These are phyloP conservation scores for Trifolium dubium DNA, from an alignment of 306 rosid species.

Conservation along the genomic window DNA sequence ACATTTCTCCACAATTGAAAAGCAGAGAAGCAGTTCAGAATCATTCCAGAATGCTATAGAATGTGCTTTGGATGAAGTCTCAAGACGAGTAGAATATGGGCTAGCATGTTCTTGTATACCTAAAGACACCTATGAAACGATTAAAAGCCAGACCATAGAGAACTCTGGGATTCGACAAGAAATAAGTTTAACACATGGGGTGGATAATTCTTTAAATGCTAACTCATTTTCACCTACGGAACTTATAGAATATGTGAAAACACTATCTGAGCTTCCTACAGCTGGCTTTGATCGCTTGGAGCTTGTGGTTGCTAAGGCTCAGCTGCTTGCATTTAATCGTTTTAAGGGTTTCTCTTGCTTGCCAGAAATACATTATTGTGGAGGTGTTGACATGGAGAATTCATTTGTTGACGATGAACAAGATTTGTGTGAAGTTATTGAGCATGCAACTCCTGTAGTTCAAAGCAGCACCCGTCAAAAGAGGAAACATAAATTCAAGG, in stretches of 20 bases:
- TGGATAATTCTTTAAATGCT: slow-evolving; percentile 64
- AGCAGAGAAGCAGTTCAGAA: slow-evolving; percentile 78
- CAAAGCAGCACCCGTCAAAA: slow-evolving; percentile 55
- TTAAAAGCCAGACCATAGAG: slow-evolving; percentile 69
- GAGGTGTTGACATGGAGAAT: slow-evolving; percentile 53
- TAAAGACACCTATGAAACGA: slow-evolving; percentile 55
- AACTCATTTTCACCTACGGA: slow-evolving; percentile 63
- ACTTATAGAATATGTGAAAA: slow-evolving; percentile 59
- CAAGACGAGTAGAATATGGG: slow-evolving; percentile 79
- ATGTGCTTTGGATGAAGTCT: slow-evolving; percentile 81
- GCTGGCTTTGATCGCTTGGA: slow-evolving; percentile 66
- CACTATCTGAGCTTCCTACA: slow-evolving; percentile 65
- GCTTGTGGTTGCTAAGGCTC: slow-evolving; percentile 82
- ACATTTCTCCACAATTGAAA: slow-evolving; percentile 67
- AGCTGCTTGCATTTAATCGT: slow-evolving; percentile 71
- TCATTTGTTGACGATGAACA: slow-evolving; percentile 42
- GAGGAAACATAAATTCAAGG: slow-evolving; percentile 76
- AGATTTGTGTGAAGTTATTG: slow-evolving; percentile 41
- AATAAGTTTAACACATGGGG: slow-evolving; percentile 51
- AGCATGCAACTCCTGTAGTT: background rate
- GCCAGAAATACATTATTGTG: slow-evolving; percentile 77
- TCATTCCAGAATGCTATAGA: slow-evolving; percentile 78
- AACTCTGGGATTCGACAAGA: slow-evolving; percentile 79
- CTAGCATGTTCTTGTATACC: slow-evolving; percentile 82
- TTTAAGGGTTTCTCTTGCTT: slow-evolving; percentile 73